Evolutionary conservation across 2,329 filamentous ascomycete genomes (phyloP).

Genomic region (Coniella lustricola): DNA sequence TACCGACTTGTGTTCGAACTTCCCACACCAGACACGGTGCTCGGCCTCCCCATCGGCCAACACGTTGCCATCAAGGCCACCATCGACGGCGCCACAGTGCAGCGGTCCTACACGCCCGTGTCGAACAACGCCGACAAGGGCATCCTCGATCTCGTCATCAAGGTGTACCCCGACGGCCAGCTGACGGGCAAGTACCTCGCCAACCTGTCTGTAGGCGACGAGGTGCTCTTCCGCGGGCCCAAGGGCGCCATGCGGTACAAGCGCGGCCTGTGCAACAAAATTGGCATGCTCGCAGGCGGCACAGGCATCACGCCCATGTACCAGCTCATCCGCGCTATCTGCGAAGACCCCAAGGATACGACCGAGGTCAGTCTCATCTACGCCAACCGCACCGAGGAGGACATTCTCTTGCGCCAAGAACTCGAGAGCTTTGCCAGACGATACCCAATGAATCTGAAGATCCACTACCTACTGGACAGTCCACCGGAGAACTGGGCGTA

Average conservation of each 20-base stretch:
- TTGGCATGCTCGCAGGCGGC: conserved; percentile 51
- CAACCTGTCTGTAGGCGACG: conserved; percentile 39
- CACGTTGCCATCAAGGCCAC: conserved; percentile 46
- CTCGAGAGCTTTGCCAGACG: conserved; percentile 45
- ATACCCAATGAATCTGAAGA: conserved; percentile 46
- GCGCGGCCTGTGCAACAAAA: conserved; percentile 32
- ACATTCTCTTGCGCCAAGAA: conserved; percentile 51
- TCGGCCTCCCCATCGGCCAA: conserved; percentile 51
- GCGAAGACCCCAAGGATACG: conserved; percentile 50
- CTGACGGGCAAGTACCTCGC: conserved; percentile 44
- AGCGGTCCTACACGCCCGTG: conserved; percentile 47
- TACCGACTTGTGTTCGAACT: conserved; percentile 42
- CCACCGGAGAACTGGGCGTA: conserved; percentile 40
- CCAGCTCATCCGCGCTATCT: conserved; percentile 57
- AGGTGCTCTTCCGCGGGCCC: conserved; percentile 46
- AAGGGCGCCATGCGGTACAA: conserved; percentile 50
- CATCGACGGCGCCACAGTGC: conserved; percentile 37
- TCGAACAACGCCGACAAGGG: conserved; percentile 45
- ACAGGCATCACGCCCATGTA: conserved; percentile 50
- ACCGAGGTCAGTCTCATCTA: conserved; percentile 53
- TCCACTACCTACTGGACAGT: conserved; percentile 48
- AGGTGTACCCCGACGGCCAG: conserved; percentile 42
- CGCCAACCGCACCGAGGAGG: conserved; percentile 50
- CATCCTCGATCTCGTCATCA: conserved; percentile 43
- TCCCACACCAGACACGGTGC: conserved; percentile 34